These are phyloP conservation scores for Xeromyces bisporus DNA, from an alignment of 495 filamentous ascomycete species.

Conservation along the genomic window DNA sequence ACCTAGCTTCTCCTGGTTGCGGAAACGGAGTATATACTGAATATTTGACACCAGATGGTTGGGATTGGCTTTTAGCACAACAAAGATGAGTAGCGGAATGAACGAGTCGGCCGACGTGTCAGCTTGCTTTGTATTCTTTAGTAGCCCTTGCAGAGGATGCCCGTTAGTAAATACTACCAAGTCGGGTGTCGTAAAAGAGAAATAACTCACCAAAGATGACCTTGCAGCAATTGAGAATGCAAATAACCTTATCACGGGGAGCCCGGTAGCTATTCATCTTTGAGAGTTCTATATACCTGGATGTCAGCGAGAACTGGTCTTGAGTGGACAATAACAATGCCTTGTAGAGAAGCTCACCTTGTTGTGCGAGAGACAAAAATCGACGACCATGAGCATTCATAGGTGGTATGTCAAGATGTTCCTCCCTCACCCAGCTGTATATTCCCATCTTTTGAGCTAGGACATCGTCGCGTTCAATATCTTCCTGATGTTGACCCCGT, in stretches of 20 bases:
- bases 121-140: slow-evolving; percentile 69
- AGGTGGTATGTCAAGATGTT: slow-evolving; percentile 87
- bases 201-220: slow-evolving; percentile 75
- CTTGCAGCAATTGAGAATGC: slow-evolving; percentile 96
- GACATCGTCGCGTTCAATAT: slow-evolving; percentile 91
- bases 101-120: slow-evolving; percentile 95
- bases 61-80: slow-evolving; percentile 84
- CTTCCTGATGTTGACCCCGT: slow-evolving; percentile 91
- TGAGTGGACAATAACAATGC: too few species aligned
- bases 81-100: slow-evolving; percentile 88
- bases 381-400: slow-evolving; percentile 67
- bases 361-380: slow-evolving; percentile 77
- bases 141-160: slow-evolving; percentile 37
- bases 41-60: slow-evolving; percentile 94
- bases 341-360: slow-evolving; percentile 42
- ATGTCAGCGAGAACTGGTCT: too few species aligned
- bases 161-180: not conserved
- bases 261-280: slow-evolving; percentile 95
- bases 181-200: slow-evolving; percentile 2
- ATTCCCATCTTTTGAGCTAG: slow-evolving; percentile 91
- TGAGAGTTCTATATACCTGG: slow-evolving; percentile 62
- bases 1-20: slow-evolving; percentile 90
- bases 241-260: slow-evolving; percentile 94
- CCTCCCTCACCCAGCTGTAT: slow-evolving; percentile 86
- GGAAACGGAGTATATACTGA: slow-evolving; percentile 92